Base-by-base conservation (phyloP, 2,329 filamentous ascomycete species). In the Aspergillus clavatus region DNA sequence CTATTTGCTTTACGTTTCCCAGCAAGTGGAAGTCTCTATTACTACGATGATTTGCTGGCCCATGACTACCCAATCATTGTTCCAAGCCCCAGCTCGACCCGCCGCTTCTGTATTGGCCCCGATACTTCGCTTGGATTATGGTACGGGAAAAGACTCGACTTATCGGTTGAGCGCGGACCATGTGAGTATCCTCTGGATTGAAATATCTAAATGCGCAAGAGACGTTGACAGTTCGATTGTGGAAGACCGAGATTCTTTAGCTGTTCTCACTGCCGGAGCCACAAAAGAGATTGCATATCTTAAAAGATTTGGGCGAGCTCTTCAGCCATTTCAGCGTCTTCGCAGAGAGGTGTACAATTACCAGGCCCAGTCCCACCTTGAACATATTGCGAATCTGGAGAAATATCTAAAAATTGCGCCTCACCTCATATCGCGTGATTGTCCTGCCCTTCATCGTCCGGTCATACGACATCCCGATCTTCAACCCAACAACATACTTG, bases 401-500 rank as follows among this genome's bases (percentile, higher is more conserved):
- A 8, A 31, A 7, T 31, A 31, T 31, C 8, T 31, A 18, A n/a
- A 18, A 31, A 8, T 31, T 3, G 29, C 29, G 6, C 29, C n/a
- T 16, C 29, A 31, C 14, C 7, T 18, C 6, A 8, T 31, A n/a
- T 16, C 6, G 29, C n/a, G 21, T 22, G 16, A 40, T 11, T 40
- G 43, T 8, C 27, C 45, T 23, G 23, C 37, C 28, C 38, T 48
- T 38, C 16, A 43, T 43, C 47, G 52, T 5, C 55, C 50, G n/a
- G 27, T 46, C 1, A 28, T 59, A 23, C 53, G 57, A 11, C 52
- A 60, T 36, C 56, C 57, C 10, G 54, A 59, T 36, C 48, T 59
- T 28, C 51, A 50, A 42, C 63, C 63, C 5, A 61, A 55, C 38
- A 63, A 63, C 43, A 58, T 64, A 28, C 52, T 63, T 18, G 46